Evolutionary conservation across 176 grass and related monocot genomes (phyloP), one percentile per base, ranked within the genome.

Genomic region (Luzula sylvatica): DNA sequence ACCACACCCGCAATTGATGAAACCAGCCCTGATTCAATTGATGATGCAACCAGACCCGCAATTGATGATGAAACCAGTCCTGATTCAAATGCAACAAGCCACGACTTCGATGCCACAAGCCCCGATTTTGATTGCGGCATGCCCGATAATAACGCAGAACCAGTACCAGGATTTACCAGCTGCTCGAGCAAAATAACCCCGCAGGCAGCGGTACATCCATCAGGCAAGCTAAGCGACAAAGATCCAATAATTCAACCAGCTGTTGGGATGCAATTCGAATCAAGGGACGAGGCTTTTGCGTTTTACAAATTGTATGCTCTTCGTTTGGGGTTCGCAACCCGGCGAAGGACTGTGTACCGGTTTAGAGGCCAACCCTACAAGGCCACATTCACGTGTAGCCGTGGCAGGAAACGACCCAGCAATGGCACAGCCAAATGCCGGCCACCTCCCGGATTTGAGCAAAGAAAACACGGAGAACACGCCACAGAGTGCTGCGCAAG

Each of bases 241-340:
- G 1, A 35, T 9, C 30, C 30, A 7, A 9, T 35, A 4, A 35
- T 35, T 28, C 58, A 72, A 42, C 87, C 86, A 3, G 84, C 67
- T 65, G 47, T 92, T 25, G 76, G 81, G 24, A 92, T 81, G 81
- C 44, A 81, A 15, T 92, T 81, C 58, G 74, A 75, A 7, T 92
- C 87, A 0, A 80, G 76, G 65, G 80, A 92, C 72, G 87, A 86
- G 8, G 87, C 81, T 50, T 92, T 81, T 59, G 76, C 80, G 60
- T 85, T 92, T 29, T 86, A 81, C 67, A 77, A 77, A 41, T 66
- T 80, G 20, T 82, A 92, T 52, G 80, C 80, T 16, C 81, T 67
- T 53, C 77, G 29, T 4, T 69, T 65, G 14, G 80, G 87, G 32
- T 92, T 92, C 29, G 87, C 80, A 57, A 77, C 83, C 46, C 76